Evolutionary conservation across 202 grass and related monocot genomes (phyloP).

Genomic region (Carex arenaria): DNA sequence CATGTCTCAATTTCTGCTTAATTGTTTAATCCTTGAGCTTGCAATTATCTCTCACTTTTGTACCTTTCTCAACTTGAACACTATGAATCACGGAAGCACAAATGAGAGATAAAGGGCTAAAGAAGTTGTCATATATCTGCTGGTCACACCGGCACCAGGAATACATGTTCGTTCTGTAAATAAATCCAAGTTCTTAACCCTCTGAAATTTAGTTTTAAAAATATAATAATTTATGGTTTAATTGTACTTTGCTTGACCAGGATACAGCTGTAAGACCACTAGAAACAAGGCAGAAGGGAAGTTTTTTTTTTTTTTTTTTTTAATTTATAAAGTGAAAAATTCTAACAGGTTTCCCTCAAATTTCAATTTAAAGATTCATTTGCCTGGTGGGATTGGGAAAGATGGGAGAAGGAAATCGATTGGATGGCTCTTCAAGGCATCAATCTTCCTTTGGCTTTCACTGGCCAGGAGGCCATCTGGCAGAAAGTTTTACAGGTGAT

Average conservation of each 20-base stretch:
- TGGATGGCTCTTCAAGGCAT: constrained; percentile 99
- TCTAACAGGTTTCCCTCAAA: neutral
- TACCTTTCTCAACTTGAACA: neutral
- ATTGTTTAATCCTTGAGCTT: neutral
- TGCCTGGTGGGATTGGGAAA: constrained; percentile 94
- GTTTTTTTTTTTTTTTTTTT: neutral
- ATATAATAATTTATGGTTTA: neutral
- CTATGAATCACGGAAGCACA: neutral
- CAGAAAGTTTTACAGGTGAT: constrained; percentile 84
- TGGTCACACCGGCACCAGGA: neutral
- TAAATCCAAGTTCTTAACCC: neutral
- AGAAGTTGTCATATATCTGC: neutral
- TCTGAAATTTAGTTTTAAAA: neutral
- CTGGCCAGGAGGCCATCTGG: constrained; percentile 87
- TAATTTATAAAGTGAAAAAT: constrained; percentile 25
- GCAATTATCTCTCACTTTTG: neutral
- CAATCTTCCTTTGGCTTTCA: constrained; percentile 96
- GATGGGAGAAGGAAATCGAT: constrained; percentile 99
- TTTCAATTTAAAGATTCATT: constrained; percentile 54
- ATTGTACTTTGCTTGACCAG: neutral
- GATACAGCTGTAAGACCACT: neutral
- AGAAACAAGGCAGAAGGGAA: neutral
- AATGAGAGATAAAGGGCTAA: neutral
- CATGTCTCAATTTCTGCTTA: neutral
- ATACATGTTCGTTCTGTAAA: neutral